A percentile compares a stretch with the other conserved stretches of the same genome.
These are phyloP conservation scores for Symbiotaphrina buchneri DNA, from an alignment of 495 filamentous ascomycete genomes.

Conservation along the genomic window DNA sequence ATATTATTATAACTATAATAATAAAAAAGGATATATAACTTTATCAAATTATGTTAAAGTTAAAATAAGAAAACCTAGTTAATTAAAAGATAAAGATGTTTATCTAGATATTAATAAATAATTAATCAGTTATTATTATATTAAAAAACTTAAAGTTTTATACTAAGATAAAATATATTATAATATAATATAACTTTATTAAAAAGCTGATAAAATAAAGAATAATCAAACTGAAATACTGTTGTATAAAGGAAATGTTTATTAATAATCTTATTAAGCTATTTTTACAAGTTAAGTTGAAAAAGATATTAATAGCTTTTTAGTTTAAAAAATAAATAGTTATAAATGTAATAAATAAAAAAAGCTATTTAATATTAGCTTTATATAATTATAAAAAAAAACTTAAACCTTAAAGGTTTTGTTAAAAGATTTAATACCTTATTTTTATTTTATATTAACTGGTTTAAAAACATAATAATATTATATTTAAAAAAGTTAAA, in stretches of 20 bases:
- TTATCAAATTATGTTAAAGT: neutral
- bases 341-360: too few relatives aligned
- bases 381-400: too few relatives aligned
- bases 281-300: too few relatives aligned
- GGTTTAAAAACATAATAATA: too few relatives aligned
- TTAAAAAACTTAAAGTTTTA: conserved; percentile 5
- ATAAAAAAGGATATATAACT: conserved; percentile 2
- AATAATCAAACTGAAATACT: conserved; percentile 15
- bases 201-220: conserved; percentile 17
- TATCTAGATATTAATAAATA: conserved; percentile 4
- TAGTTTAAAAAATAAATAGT: too few relatives aligned
- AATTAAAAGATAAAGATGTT: neutral
- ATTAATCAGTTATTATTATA: conserved; percentile 5
- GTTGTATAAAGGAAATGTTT: conserved; percentile 16
- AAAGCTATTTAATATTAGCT: too few relatives aligned
- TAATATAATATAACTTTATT: conserved; percentile 7
- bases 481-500: too few relatives aligned
- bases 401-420: too few relatives aligned
- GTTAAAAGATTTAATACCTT: too few relatives aligned
- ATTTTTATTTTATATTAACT: too few relatives aligned
- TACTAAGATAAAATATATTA: conserved; percentile 8
- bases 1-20: neutral
- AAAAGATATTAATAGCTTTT: too few relatives aligned
- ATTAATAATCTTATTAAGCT: conserved; percentile 10
- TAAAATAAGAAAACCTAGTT: neutral